These are phyloP conservation scores for Euclidium syriacum DNA, from an alignment of 345 rosid genomes.

Conservation along the genomic window DNA sequence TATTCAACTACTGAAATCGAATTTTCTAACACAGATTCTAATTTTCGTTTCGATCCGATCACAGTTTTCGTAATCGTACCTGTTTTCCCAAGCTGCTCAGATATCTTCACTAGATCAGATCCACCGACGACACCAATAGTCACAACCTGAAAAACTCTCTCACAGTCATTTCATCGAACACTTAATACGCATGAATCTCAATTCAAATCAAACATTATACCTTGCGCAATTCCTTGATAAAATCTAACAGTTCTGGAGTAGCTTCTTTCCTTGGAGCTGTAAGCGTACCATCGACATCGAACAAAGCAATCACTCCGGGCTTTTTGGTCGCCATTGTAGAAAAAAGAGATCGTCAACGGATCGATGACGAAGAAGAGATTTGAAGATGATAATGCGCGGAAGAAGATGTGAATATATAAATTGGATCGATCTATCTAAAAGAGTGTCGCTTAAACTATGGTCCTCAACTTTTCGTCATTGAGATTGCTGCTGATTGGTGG, in stretches of 20 bases:
- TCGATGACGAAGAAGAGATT: background rate
- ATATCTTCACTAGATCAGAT: conserved; percentile 83
- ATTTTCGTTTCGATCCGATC: conserved; percentile 21
- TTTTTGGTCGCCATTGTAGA: conserved; percentile 44
- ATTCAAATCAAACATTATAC: conserved; percentile 34
- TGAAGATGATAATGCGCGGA: conserved; percentile 24
- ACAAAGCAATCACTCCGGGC: conserved; percentile 81
- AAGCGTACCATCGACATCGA: conserved; percentile 98
- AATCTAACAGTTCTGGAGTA: conserved; percentile 54
- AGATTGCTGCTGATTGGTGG: conserved; percentile 27
- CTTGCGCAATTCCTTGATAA: conserved; percentile 69
- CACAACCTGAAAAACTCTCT: conserved; percentile 50
- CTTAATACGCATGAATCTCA: conserved; percentile 6
- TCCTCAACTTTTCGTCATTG: conserved; percentile 22
- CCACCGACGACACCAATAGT: conserved; percentile 96
- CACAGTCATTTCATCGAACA: conserved; percentile 20
- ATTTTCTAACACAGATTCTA: no score
- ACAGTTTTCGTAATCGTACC: conserved; percentile 53
- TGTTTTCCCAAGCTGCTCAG: conserved; percentile 88
- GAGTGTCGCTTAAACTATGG: conserved; percentile 28
- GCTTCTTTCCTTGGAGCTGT: conserved; percentile 87
- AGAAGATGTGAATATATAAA: conserved; percentile 8
- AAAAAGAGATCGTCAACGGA: background rate
- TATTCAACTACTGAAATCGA: no score
- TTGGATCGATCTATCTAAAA: conserved; percentile 22